Evolutionary conservation across 495 filamentous ascomycete species (phyloP).

Genomic region (Penicillium diatomitis): DNA sequence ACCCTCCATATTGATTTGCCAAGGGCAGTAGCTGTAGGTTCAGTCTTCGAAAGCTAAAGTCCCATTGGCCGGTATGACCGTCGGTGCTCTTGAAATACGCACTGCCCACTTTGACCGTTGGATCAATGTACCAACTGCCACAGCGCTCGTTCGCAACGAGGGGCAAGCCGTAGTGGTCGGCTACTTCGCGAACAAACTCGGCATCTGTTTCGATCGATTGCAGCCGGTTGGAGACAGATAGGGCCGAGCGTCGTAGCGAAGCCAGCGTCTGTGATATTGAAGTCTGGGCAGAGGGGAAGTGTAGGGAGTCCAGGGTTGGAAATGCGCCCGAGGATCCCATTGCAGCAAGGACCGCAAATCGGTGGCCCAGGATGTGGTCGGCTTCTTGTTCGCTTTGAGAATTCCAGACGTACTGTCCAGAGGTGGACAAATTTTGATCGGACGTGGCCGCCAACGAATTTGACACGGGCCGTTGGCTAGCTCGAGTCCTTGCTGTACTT

Average conservation of each 20-base stretch:
- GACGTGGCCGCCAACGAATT: no score
- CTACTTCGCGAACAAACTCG: constrained; percentile 51
- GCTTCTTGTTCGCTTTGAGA: neutral
- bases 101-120: constrained; percentile 52
- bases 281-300: constrained; percentile 34
- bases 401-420: no score
- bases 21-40: constrained; percentile 67
- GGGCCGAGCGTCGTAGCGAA: constrained; percentile 61
- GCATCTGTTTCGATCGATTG: constrained; percentile 62
- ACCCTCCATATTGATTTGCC: constrained; percentile 59
- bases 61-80: constrained; percentile 84
- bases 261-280: constrained; percentile 38
- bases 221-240: constrained; percentile 72
- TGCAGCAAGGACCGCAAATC: neutral
- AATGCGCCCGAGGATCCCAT: constrained; percentile 15
- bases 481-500: no score
- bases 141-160: constrained; percentile 90
- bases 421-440: no score
- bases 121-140: constrained; percentile 89
- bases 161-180: constrained; percentile 49
- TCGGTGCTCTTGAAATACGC: constrained; percentile 98
- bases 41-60: constrained; percentile 72
- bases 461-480: no score
- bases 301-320: constrained; percentile 32
- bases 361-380: neutral